Conservation (phyloP, 2,329 filamentous ascomycete species). For the Leptographium galeiforme region DNA sequence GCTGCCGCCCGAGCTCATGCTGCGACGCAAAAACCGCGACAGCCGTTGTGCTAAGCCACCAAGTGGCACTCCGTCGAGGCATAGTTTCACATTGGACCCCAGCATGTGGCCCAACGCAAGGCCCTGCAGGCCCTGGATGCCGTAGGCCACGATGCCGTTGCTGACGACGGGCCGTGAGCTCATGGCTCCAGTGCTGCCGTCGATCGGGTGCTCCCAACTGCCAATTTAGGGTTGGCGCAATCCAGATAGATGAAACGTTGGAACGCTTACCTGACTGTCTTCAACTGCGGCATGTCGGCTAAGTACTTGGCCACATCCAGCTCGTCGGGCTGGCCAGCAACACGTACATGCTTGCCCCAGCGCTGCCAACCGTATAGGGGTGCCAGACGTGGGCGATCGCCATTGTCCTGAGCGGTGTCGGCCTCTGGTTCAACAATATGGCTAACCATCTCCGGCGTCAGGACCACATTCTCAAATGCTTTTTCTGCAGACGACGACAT, state of each 20-base stretch:
- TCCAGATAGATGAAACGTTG: neutral
- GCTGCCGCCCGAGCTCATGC: neutral
- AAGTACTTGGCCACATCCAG: neutral
- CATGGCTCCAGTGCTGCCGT: neutral
- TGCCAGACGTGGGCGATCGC: neutral
- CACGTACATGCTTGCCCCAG: neutral
- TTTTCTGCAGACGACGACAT: no score
- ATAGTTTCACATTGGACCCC: neutral
- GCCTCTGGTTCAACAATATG: no score
- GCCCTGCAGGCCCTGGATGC: conserved; percentile 3
- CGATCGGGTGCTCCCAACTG: neutral
- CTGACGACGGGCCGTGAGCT: neutral
- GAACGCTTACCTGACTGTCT: neutral
- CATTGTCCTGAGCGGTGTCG: neutral
- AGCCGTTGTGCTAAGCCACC: conserved; percentile 2
- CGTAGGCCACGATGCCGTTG: neutral
- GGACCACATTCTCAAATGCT: no score
- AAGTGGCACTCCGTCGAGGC: conserved; percentile 1
- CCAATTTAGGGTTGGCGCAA: neutral
- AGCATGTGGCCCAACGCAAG: conserved; percentile 3
- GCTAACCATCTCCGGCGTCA: no score
- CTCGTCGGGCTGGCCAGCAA: neutral
- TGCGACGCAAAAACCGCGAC: neutral
- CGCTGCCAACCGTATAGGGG: neutral
- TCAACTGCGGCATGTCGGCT: neutral